These are phyloP conservation scores for Solanum chacoense DNA, from an alignment of 305 asterid genomes.

Conservation along the genomic window DNA sequence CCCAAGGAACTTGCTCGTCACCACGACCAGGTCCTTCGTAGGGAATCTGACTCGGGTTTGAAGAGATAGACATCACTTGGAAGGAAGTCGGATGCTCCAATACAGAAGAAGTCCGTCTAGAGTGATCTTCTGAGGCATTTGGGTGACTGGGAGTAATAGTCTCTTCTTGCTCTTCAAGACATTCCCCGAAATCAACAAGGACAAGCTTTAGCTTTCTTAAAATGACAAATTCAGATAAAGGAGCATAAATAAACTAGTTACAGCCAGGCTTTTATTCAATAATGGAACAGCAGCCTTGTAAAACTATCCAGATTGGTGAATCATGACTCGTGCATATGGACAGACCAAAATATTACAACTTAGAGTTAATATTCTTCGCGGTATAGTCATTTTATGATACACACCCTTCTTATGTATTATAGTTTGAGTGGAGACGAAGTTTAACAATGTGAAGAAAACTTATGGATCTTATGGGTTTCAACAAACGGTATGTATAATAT, in stretches of 20 bases:
- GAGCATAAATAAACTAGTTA: not conserved
- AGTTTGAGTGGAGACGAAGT: not conserved
- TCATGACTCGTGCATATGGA: not conserved
- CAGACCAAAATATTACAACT: not conserved
- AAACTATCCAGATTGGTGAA: not conserved
- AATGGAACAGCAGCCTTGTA: not conserved
- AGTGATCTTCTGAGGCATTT: not conserved
- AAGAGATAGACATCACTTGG: not conserved
- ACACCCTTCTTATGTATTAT: not conserved
- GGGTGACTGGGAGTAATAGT: not conserved
- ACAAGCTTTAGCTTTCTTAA: not conserved
- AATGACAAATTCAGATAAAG: not conserved
- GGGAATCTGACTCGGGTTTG: constrained; percentile 1
- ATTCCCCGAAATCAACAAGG: not conserved
- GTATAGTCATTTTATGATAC: not conserved
- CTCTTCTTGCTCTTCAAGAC: not conserved
- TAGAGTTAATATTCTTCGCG: not conserved
- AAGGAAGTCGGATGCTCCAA: not conserved
- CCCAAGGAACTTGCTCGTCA: constrained; percentile 7
- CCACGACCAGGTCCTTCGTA: constrained; percentile 6
- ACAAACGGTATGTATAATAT: not conserved
- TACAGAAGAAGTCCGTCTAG: not conserved
- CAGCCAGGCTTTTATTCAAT: not conserved
- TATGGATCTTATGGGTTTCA: not conserved
- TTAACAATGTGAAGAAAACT: not conserved